A percentile compares a stretch with the other conserved stretches of the same genome.
Evolutionary conservation across 768 basidiomycete genomes (phyloP).

Genomic region (Pleurotus ostreatus): DNA sequence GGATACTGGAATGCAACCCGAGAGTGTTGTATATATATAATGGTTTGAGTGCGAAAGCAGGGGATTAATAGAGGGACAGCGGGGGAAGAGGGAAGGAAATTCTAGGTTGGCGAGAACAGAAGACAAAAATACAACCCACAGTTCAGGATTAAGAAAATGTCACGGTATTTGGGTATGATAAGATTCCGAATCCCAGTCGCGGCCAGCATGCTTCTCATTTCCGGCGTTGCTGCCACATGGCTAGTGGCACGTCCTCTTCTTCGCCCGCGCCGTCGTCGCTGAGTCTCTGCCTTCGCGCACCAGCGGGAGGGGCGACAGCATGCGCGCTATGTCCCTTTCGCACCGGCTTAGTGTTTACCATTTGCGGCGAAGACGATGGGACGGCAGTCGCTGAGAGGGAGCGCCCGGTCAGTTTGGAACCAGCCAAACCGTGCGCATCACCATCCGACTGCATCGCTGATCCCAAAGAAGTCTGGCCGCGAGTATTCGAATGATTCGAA

Average conservation of each 20-base stretch:
- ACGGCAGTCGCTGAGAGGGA: conserved; percentile 68
- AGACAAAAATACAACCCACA: neutral
- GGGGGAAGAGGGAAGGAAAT: neutral
- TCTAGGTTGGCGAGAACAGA: conserved; percentile 4
- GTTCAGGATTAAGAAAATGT: neutral
- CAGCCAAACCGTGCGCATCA: conserved; percentile 16
- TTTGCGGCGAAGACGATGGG: conserved; percentile 30
- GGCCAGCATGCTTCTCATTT: conserved; percentile 26
- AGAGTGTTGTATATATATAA: neutral
- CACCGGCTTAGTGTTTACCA: conserved; percentile 42
- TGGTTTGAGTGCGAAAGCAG: neutral
- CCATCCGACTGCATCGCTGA: conserved; percentile 20
- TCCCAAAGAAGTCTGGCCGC: conserved; percentile 26
- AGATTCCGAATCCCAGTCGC: too few species aligned
- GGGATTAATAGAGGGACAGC: neutral
- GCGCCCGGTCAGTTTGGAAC: conserved; percentile 48
- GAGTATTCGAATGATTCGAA: conserved; percentile 23
- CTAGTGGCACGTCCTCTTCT: conserved; percentile 79
- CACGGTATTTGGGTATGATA: neutral
- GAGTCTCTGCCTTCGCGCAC: conserved; percentile 37
- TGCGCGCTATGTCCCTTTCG: conserved; percentile 70
- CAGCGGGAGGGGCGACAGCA: conserved; percentile 31
- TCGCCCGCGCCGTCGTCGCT: conserved; percentile 42
- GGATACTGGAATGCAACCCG: neutral
- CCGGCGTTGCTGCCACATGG: conserved; percentile 72